Conservation (phyloP, 345 rosid species). For the Cochlearia excelsa region DNA sequence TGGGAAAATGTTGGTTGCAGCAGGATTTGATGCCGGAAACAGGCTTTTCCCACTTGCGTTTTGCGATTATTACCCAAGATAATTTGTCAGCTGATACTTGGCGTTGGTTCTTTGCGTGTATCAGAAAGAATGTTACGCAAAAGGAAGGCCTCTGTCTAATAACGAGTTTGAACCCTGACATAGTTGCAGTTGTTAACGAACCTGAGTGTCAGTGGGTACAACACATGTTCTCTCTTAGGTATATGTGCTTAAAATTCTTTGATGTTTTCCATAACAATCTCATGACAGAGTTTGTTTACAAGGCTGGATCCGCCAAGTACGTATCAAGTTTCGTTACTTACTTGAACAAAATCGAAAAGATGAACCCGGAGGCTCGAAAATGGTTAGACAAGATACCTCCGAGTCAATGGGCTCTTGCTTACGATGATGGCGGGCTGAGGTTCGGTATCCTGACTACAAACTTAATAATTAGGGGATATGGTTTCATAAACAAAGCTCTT, state of each 20-base stretch:
- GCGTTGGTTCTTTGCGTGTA: conserved; percentile 20
- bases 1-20: conserved; percentile 6
- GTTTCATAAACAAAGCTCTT: conserved; percentile 3
- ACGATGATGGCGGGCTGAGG: background rate
- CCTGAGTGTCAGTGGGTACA: conserved; percentile 20
- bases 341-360: conserved; percentile 12
- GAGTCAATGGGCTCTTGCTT: conserved; percentile 6
- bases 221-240: conserved; percentile 19
- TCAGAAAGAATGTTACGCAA: conserved; percentile 14
- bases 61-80: conserved; percentile 4
- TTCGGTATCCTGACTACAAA: background rate
- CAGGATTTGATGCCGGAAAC: conserved; percentile 7
- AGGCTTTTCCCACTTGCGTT: conserved; percentile 9
- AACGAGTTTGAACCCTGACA: conserved; percentile 3
- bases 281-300: conserved; percentile 22
- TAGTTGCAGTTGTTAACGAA: conserved; percentile 13
- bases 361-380: conserved; percentile 6
- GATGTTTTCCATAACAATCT: conserved; percentile 13
- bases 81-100: conserved; percentile 4
- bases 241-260: conserved; percentile 6
- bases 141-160: conserved; percentile 6
- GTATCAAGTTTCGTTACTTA: background rate
- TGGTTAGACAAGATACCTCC: conserved; percentile 3
- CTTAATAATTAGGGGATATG: background rate
- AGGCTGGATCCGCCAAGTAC: background rate